These are phyloP conservation scores for Polysphondylium violaceum DNA, from an alignment of 78 protist species.

Conservation along the genomic window DNA sequence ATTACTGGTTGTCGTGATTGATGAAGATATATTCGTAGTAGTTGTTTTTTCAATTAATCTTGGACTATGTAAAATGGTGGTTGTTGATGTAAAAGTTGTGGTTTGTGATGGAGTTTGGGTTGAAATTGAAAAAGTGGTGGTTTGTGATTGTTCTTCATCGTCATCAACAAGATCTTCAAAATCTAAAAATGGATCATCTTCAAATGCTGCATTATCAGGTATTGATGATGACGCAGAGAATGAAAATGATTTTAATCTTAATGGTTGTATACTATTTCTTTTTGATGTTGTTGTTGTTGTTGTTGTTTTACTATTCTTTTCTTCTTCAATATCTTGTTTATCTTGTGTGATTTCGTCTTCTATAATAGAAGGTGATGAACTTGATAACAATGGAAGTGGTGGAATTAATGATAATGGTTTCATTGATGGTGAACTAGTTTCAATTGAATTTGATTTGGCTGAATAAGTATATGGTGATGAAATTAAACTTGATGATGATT, in stretches of 20 bases:
- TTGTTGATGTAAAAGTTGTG: conserved; percentile 26
- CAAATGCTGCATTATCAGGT: neutral
- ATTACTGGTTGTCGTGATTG: neutral
- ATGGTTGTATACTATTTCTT: conserved; percentile 1
- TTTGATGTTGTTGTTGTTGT: neutral
- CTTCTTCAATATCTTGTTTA: no score
- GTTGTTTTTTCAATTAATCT: conserved; percentile 17
- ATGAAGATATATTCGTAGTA: no score
- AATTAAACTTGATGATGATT: no score
- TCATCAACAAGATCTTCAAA: conserved; percentile 38
- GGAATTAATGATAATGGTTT: no score
- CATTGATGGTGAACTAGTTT: no score
- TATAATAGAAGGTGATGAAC: neutral
- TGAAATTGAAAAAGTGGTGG: neutral
- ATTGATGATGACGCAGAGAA: conserved; percentile 9
- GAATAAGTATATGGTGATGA: no score
- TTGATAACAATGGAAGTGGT: neutral
- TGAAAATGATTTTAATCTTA: conserved; percentile 22
- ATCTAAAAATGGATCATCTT: conserved; percentile 36
- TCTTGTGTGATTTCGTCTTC: no score
- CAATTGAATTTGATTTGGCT: no score
- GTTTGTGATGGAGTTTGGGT: conserved; percentile 5
- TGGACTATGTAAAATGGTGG: conserved; percentile 66
- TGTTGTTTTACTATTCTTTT: no score
- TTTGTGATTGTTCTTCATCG: neutral